Evolutionary conservation across 768 basidiomycete species (phyloP).

Genomic region (Boletus insuetus): DNA sequence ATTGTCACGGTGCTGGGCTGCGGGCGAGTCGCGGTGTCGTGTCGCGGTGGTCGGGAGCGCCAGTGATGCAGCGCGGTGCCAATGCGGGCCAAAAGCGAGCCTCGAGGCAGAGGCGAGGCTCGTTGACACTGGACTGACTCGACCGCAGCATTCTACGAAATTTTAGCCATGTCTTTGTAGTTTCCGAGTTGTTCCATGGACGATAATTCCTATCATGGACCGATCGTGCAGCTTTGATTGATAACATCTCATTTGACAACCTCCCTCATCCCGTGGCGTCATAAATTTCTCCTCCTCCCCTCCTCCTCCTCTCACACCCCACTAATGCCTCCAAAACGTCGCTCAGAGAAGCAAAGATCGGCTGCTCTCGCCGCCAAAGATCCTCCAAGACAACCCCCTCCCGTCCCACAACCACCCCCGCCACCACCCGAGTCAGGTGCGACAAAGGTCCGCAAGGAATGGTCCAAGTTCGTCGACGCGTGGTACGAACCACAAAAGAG

Average conservation of each 20-base stretch:
- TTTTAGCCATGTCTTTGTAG: neutral
- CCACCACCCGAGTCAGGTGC: constrained; percentile 21
- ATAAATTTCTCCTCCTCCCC: constrained; percentile 8
- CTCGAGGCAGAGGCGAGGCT: constrained; percentile 28
- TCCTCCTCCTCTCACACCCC: neutral
- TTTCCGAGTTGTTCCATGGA: constrained; percentile 23
- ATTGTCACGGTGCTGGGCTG: no score
- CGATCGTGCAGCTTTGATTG: constrained; percentile 24
- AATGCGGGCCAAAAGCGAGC: constrained; percentile 2
- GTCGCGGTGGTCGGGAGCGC: no score
- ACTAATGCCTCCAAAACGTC: constrained; percentile 32
- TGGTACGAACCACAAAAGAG: constrained; percentile 34
- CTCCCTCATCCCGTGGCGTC: constrained; percentile 21
- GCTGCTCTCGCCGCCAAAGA: constrained; percentile 4
- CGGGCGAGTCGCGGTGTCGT: no score
- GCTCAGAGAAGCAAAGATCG: constrained; percentile 15
- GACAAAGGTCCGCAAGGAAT: constrained; percentile 30
- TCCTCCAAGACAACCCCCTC: constrained; percentile 10
- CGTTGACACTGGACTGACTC: no score
- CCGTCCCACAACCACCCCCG: constrained; percentile 5
- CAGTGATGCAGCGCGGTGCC: no score
- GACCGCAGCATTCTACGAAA: no score
- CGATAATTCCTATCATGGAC: constrained; percentile 33
- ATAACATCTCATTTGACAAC: constrained; percentile 30
- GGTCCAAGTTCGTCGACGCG: constrained; percentile 24